phyloP scores from a whole-genome alignment of 2,329 filamentous ascomycete genomes.

The Fusarium pseudoanthophilum region DNA sequence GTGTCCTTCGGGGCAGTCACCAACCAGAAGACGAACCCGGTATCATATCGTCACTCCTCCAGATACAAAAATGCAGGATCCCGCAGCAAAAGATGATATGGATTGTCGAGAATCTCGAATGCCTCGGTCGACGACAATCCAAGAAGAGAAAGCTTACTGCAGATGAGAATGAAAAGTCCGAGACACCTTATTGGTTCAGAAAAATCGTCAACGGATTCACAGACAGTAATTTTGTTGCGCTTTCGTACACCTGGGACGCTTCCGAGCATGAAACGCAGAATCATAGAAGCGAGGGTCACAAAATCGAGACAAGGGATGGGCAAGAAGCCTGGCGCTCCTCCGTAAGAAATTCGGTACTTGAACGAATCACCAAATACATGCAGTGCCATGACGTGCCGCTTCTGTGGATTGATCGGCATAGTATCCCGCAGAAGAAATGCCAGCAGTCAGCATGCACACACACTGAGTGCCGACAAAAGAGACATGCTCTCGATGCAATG shows the following conservation, averaged over 20 bases:
- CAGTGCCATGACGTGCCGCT: slow-evolving; percentile 18
- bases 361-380: slow-evolving; percentile 43
- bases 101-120: slow-evolving; percentile 37
- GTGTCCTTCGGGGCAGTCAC: neutral
- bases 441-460: slow-evolving; percentile 23
- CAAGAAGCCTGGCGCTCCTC: slow-evolving; percentile 11
- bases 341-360: slow-evolving; percentile 42
- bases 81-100: slow-evolving; percentile 37
- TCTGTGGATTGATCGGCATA: slow-evolving; percentile 48
- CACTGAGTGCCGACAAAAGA: slow-evolving; percentile 38
- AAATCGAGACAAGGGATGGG: slow-evolving; percentile 14
- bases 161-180: fast-evolving
- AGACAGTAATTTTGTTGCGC: slow-evolving; percentile 10
- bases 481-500: slow-evolving; percentile 46
- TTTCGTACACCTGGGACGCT: slow-evolving; percentile 36
- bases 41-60: neutral
- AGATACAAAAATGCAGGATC: slow-evolving; percentile 18
- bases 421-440: slow-evolving; percentile 43
- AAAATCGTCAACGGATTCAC: slow-evolving; percentile 16
- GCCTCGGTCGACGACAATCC: slow-evolving; percentile 7
- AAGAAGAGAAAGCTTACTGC: slow-evolving; percentile 10
- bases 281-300: neutral
- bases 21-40: neutral
- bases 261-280: slow-evolving; percentile 19
- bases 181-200: slow-evolving; percentile 23